A percentile compares a stretch with the other conserved stretches of the same genome.
phyloP scores from a whole-genome alignment of 1,284 basidiomycete species.

The Coriolopsis trogii region DNA sequence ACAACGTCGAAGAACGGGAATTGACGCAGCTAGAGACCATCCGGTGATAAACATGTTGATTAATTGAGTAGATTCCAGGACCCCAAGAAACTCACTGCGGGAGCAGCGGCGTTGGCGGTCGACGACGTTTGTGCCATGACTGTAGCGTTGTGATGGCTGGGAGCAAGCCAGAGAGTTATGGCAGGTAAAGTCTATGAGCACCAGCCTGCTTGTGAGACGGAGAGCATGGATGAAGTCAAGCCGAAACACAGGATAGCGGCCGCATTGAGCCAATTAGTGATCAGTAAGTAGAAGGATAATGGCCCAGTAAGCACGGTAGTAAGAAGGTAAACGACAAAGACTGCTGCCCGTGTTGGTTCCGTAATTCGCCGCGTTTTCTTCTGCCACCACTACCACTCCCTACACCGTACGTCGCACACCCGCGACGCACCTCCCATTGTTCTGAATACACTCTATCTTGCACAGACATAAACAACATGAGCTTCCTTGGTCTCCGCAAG shows the following conservation, averaged over 20 bases:
- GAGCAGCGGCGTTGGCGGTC: constrained; percentile 33
- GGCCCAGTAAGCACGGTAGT: too few relatives aligned
- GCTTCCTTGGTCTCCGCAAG: constrained; percentile 77
- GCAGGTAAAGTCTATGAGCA: too few relatives aligned
- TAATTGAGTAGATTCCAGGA: too few relatives aligned
- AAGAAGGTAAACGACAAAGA: too few relatives aligned
- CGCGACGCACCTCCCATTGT: not conserved
- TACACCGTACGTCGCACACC: constrained; percentile 5
- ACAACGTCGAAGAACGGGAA: constrained; percentile 82
- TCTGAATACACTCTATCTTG: not conserved
- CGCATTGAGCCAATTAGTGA: too few relatives aligned
- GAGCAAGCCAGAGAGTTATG: too few relatives aligned
- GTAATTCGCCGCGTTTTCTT: constrained; percentile 17
- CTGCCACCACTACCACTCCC: constrained; percentile 9
- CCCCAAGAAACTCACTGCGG: constrained; percentile 48
- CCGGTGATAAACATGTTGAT: not conserved
- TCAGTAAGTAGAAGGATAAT: too few relatives aligned
- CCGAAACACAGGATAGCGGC: too few relatives aligned
- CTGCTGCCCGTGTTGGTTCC: too few relatives aligned
- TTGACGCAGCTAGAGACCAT: constrained; percentile 68
- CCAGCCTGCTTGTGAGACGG: too few relatives aligned
- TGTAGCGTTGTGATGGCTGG: too few relatives aligned
- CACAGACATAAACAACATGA: constrained; percentile 44
- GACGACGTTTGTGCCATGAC: constrained; percentile 23
- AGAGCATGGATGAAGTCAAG: too few relatives aligned